Evolutionary conservation across 2,329 filamentous ascomycete species (phyloP).

Genomic region (Neofusicoccum sp.): DNA sequence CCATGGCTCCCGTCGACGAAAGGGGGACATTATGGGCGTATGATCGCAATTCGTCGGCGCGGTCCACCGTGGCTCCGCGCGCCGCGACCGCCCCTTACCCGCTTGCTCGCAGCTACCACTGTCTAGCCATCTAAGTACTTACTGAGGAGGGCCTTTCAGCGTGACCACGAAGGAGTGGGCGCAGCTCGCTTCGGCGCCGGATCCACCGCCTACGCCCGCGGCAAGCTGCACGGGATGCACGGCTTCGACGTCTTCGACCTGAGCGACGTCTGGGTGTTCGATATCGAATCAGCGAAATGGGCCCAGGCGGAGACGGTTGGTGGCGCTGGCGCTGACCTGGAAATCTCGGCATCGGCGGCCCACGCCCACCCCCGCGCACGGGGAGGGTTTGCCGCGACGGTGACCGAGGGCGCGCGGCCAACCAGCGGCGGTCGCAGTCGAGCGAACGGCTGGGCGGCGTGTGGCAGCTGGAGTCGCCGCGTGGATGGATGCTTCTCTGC

Average conservation of each 20-base stretch:
- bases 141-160: constrained; percentile 70
- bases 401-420: constrained; percentile 30
- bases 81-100: constrained; percentile 55
- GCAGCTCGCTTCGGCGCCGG: constrained; percentile 67
- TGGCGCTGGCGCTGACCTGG: constrained; percentile 26
- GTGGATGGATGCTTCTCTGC: not conserved
- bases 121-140: constrained; percentile 71
- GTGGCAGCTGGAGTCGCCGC: constrained; percentile 44
- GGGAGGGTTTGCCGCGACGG: constrained; percentile 59
- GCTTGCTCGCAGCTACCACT: constrained; percentile 71
- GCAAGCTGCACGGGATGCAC: constrained; percentile 75
- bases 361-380: constrained; percentile 41
- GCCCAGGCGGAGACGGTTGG: constrained; percentile 32
- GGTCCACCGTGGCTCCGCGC: constrained; percentile 66
- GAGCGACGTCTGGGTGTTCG: constrained; percentile 53
- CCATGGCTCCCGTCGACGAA: constrained; percentile 74
- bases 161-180: constrained; percentile 67
- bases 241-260: constrained; percentile 70
- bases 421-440: constrained; percentile 51
- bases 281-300: constrained; percentile 40
- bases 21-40: constrained; percentile 75
- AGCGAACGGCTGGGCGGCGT: constrained; percentile 56
- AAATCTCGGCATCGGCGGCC: constrained; percentile 9
- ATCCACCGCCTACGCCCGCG: constrained; percentile 63
- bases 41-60: constrained; percentile 64